Evolutionary conservation across 1,139 yeast genomes (phyloP).

Genomic region (Pichia cactophila): DNA sequence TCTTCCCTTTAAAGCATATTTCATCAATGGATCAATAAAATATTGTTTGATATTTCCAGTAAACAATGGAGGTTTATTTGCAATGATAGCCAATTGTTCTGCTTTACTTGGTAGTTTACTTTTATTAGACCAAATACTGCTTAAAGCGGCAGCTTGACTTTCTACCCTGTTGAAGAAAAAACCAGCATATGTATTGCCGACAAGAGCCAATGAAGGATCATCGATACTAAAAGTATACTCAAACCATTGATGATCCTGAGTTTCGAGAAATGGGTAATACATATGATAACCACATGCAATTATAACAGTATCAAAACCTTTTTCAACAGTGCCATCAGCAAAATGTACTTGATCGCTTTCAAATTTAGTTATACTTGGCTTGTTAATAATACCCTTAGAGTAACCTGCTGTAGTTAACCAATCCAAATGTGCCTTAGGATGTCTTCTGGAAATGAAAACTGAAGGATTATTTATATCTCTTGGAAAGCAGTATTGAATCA

Average conservation of each 20-base stretch:
- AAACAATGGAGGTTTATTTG: slow-evolving; percentile 7
- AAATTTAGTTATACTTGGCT: slow-evolving; percentile 17
- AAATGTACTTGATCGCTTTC: slow-evolving; percentile 24
- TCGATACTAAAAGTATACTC: slow-evolving; percentile 33
- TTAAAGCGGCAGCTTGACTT: slow-evolving; percentile 38
- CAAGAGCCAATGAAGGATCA: slow-evolving; percentile 38
- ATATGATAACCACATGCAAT: slow-evolving; percentile 42
- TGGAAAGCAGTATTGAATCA: slow-evolving; percentile 42
- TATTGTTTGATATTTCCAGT: slow-evolving; percentile 2
- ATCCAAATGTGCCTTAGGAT: neutral
- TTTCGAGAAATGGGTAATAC: slow-evolving; percentile 32
- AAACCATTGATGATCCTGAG: slow-evolving; percentile 19
- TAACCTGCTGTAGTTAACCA: slow-evolving; percentile 1
- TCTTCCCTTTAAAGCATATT: slow-evolving; percentile 11
- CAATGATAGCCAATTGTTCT: slow-evolving; percentile 19
- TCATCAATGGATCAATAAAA: slow-evolving; percentile 15
- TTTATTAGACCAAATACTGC: slow-evolving; percentile 37
- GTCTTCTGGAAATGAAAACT: slow-evolving; percentile 12
- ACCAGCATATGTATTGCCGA: slow-evolving; percentile 36
- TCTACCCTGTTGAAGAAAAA: slow-evolving; percentile 38
- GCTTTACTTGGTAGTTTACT: slow-evolving; percentile 19
- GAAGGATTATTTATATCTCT: slow-evolving; percentile 16
- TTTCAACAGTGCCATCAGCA: slow-evolving; percentile 31
- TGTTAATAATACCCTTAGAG: slow-evolving; percentile 12
- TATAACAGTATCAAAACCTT: slow-evolving; percentile 33